phyloP scores from a whole-genome alignment of 2,329 filamentous ascomycete species.

The Zymoseptoria tritici region DNA sequence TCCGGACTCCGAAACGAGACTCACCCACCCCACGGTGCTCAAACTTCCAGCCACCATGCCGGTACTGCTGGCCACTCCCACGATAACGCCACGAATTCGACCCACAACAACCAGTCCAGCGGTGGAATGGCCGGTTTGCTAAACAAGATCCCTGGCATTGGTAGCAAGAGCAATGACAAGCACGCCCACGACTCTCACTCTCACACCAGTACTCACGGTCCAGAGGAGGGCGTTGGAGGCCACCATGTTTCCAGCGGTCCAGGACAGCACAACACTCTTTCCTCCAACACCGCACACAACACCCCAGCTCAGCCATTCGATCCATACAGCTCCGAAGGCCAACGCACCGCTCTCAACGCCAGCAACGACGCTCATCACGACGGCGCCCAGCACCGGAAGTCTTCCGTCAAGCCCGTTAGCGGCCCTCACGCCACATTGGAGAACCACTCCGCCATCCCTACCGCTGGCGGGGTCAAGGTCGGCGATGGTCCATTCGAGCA shows the following conservation, averaged over 20 bases:
- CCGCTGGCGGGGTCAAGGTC: neutral
- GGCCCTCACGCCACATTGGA: neutral
- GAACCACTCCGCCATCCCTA: neutral
- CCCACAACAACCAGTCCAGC: neutral
- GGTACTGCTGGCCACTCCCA: neutral
- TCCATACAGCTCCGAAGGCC: neutral
- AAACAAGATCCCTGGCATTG: neutral
- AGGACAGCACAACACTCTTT: neutral
- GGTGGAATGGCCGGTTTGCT: neutral
- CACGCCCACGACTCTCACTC: neutral
- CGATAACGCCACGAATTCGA: neutral
- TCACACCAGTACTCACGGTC: neutral
- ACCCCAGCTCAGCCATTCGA: too few species aligned
- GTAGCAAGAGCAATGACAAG: neutral
- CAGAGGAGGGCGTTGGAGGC: neutral
- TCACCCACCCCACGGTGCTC: neutral
- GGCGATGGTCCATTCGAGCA: neutral
- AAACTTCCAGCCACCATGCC: neutral
- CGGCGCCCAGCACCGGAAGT: neutral
- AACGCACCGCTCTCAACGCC: neutral
- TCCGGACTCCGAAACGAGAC: neutral
- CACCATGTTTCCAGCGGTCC: neutral
- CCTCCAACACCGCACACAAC: neutral
- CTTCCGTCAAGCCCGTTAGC: neutral
- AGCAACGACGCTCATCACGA: neutral